phyloP scores from a whole-genome alignment of 257 asterid species.

The Solanum sejunctum region DNA sequence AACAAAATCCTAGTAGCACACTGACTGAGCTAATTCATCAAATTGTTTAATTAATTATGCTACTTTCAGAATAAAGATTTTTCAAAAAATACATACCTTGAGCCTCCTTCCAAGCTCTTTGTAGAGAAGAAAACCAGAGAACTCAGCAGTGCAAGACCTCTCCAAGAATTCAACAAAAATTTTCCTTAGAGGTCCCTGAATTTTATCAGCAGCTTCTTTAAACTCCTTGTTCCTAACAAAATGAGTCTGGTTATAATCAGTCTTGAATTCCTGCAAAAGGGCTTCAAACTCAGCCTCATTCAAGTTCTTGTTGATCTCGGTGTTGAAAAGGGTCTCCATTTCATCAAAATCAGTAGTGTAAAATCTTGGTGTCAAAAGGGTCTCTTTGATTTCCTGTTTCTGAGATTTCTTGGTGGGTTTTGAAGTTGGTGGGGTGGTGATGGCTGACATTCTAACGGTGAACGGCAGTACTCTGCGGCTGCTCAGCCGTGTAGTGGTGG shows the following conservation, averaged over 20 bases:
- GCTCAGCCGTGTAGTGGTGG: constrained; percentile 19
- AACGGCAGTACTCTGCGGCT: background rate
- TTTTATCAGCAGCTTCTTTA: constrained; percentile 83
- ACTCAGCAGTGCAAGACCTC: constrained; percentile 94
- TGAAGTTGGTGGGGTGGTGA: constrained; percentile 23
- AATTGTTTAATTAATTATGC: background rate
- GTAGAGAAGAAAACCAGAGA: constrained; percentile 89
- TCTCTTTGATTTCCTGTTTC: constrained; percentile 57
- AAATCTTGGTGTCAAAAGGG: constrained; percentile 65
- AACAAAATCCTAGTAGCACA: background rate
- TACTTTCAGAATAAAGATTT: background rate
- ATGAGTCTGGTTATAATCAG: constrained; percentile 91
- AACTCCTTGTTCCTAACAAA: constrained; percentile 87
- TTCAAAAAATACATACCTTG: constrained; percentile 28
- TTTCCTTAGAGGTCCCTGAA: constrained; percentile 68
- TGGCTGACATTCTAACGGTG: constrained; percentile 49
- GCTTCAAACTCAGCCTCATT: constrained; percentile 83
- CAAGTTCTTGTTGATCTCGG: constrained; percentile 78
- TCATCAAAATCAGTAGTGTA: constrained; percentile 92
- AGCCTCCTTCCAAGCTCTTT: constrained; percentile 91
- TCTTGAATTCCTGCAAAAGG: constrained; percentile 87
- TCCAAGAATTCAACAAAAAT: constrained; percentile 86
- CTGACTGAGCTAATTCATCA: background rate
- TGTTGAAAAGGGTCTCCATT: constrained; percentile 94
- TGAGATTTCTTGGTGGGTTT: constrained; percentile 28